Base-by-base conservation (phyloP, 306 rosid species). In the Arachis stenosperma region DNA sequence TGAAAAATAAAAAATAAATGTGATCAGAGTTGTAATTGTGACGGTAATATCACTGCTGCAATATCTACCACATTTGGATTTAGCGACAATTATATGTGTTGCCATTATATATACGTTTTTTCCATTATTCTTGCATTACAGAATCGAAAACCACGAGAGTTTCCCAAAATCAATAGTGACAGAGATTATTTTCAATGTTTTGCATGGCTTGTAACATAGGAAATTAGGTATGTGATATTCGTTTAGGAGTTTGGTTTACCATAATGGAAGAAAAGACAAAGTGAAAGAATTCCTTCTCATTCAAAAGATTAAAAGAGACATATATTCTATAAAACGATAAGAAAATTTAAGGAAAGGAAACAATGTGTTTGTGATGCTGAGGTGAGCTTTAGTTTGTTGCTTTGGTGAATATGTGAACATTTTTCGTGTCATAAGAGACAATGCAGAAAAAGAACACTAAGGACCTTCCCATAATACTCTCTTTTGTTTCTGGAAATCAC, bases 401-500 rank as follows among this genome's bases (percentile, higher is more conserved):
- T 73, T 76, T 64, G 78, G 56, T 61, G 81, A 70, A 78, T 61
- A 67, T 61, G 69, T 76, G 61, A 75, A 65, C 76, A 74, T 29
- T 71, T 80, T 63, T 73, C 73, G 64, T 71, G 75, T 48, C 75
- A 61, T 58, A 54, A 71, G 65, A 80, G 65, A 80, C 42, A 47
- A 65, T 77, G 77, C 74, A 76, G 71, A 36, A 71, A 60, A 56
- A 67, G 72, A 67, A 55, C 64, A 70, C 78, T 22, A 76, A 78
- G 36, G 77, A 75, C 75, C 80, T 69, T 78, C 58, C 77, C 70
- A 63, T 29, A 51, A 50, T 78, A 75, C 44, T 67, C 70, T 42
- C 27, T 65, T 79, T 79, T 65, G 74, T 77, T 61, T 70, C 79
- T 74, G 85, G 83, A 81, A 77, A 82, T 69, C 82, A 69, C 63